phyloP scores from a whole-genome alignment of 805 yeast genomes.

The Lachancea meyersii region DNA sequence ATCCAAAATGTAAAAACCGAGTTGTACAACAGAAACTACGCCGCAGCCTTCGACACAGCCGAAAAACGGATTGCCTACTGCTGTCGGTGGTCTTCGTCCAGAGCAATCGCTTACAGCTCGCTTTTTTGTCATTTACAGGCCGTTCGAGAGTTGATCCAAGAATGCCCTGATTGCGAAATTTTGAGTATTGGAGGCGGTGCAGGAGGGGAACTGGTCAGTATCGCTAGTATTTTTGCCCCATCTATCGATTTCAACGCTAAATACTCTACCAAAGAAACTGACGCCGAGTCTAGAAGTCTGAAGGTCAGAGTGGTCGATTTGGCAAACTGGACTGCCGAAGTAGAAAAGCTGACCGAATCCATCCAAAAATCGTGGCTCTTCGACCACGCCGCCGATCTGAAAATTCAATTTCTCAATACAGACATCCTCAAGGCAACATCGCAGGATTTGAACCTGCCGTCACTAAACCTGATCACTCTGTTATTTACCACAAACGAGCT shows the following conservation, averaged over 20 bases:
- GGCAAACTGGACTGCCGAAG: constrained; percentile 66
- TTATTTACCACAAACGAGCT: constrained; percentile 85
- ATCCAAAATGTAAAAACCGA: constrained; percentile 68
- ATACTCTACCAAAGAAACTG: constrained; percentile 9
- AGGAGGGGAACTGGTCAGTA: constrained; percentile 65
- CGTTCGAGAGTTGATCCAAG: constrained; percentile 29
- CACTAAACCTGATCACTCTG: constrained; percentile 53
- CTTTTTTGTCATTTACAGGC: constrained; percentile 50
- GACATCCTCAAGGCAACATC: constrained; percentile 35
- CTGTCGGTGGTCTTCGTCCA: constrained; percentile 79
- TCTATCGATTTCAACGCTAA: constrained; percentile 24
- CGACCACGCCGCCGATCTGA: constrained; percentile 31
- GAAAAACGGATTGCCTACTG: constrained; percentile 70
- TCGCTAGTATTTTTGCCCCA: constrained; percentile 51
- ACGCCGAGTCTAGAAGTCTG: constrained; percentile 21
- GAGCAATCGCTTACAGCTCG: constrained; percentile 69
- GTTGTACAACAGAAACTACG: constrained; percentile 63
- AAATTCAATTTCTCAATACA: constrained; percentile 30
- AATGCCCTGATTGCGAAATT: constrained; percentile 29
- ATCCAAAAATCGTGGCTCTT: constrained; percentile 51
- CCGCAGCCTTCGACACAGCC: constrained; percentile 58
- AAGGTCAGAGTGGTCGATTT: constrained; percentile 60
- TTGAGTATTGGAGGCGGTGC: constrained; percentile 87
- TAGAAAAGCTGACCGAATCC: constrained; percentile 39
- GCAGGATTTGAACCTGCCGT: constrained; percentile 21